Base-by-base conservation (phyloP, 2,329 filamentous ascomycete genomes). In the Fusarium circinatum region DNA sequence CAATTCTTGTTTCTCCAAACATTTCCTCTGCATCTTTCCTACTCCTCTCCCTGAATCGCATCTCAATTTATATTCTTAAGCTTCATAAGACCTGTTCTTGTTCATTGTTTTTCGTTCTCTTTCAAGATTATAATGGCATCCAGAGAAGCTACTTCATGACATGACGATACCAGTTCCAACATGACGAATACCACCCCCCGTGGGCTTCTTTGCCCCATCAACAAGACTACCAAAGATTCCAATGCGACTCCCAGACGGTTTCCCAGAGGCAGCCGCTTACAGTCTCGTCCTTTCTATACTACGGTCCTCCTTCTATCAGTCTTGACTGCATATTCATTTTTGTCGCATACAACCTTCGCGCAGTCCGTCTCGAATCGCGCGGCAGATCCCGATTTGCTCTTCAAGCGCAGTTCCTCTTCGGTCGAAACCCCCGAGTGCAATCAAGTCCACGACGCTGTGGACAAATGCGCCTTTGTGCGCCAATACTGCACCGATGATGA, bases 381-480 rank as follows among this genome's bases (percentile, higher is more conserved):
- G 41, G 60, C 49, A 63, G 42, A 56, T 36, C 52, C 63, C 57
- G 52, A 70, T 36, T 62, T 70, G 32, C 64, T 80, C 58, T 69
- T 79, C 65, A 74, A 75, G 68, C 78, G 80, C 65, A 76, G 73
- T 56, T 68, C 69, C 65, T 48, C 70, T 41, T n/a, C 77, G 49
- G 78, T 55, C 51, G 51, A 79, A 54, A 75, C 83, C 55, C 78
- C 76, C 48, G 84, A 95, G 85, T 99, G 96, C 80, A 92, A 91
- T 68, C 85, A 93, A 39, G 94, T 99, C 62, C 94, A 96, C 82
- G 84, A 89, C 54, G 92, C 91, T 59, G 79, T 86, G 68, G 93
- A 99, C 81, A 90, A 98, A 84, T 99, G 96, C 85, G 91, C 91
- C 75, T 98, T 96, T 83, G 90, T 98, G 65, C 90, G 87, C 75